Conservation (phyloP, 148 eudicot genomes). For the Pharnaceum exiguum region DNA sequence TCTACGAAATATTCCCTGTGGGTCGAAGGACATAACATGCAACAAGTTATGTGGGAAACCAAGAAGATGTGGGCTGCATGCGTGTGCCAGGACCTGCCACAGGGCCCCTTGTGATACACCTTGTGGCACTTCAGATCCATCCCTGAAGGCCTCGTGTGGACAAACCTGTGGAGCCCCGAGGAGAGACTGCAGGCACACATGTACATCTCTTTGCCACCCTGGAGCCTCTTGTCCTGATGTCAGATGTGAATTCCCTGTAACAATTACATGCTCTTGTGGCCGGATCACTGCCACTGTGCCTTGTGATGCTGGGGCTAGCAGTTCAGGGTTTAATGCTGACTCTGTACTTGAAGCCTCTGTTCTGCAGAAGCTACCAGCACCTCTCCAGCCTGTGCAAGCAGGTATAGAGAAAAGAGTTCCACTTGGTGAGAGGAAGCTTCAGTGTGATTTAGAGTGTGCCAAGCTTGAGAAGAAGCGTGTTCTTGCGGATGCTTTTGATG, state of each 20-base stretch:
- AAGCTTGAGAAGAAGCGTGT: slow-evolving; percentile 68
- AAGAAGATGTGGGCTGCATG: slow-evolving; percentile 85
- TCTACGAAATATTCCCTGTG: slow-evolving; percentile 89
- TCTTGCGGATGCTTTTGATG: slow-evolving; percentile 91
- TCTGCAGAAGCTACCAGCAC: slow-evolving; percentile 66
- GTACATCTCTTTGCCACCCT: slow-evolving; percentile 79
- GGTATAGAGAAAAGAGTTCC: slow-evolving; percentile 63
- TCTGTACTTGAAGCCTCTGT: slow-evolving; percentile 64
- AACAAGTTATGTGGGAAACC: slow-evolving; percentile 81
- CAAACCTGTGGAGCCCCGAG: slow-evolving; percentile 93
- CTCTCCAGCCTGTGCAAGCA: slow-evolving; percentile 74
- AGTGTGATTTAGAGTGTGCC: slow-evolving; percentile 88
- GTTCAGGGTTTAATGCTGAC: slow-evolving; percentile 39
- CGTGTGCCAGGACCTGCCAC: slow-evolving; percentile 88
- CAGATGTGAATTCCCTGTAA: slow-evolving; percentile 72
- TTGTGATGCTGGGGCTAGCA: slow-evolving; percentile 77
- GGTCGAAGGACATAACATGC: slow-evolving; percentile 91
- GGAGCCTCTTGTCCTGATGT: slow-evolving; percentile 65
- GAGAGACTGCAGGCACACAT: slow-evolving; percentile 90
- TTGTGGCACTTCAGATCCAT: slow-evolving; percentile 27
- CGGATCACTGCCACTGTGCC: slow-evolving; percentile 66
- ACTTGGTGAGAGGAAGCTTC: slow-evolving; percentile 78
- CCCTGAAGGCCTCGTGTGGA: slow-evolving; percentile 59
- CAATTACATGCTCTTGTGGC: slow-evolving; percentile 86
- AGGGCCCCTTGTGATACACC: slow-evolving; percentile 69